Conservation (phyloP, 495 filamentous ascomycete species). For the Jackrogersella multiformis region DNA sequence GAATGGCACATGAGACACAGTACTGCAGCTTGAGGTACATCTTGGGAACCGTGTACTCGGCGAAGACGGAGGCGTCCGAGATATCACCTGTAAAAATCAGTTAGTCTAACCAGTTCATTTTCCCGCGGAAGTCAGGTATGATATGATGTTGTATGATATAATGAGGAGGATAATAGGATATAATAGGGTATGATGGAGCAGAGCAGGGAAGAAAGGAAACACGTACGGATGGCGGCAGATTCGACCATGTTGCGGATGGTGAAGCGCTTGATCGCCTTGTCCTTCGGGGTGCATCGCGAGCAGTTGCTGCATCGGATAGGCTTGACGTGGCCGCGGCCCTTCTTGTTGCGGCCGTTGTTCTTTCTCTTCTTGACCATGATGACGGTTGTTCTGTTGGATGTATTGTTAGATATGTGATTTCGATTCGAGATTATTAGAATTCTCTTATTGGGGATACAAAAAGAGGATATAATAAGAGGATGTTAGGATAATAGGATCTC, state of each 20-base stretch:
- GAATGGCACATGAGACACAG: conserved; percentile 99
- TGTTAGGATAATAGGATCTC: neutral
- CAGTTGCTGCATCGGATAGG: conserved; percentile 99
- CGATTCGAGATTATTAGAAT: neutral
- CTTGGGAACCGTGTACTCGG: conserved; percentile 99
- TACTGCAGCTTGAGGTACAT: conserved; percentile 99
- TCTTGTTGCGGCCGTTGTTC: conserved; percentile 99
- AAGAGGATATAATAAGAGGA: neutral
- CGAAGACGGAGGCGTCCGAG: conserved; percentile 98
- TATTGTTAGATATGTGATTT: conserved; percentile 36
- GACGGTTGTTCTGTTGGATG: conserved; percentile 62
- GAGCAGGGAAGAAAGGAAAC: conserved; percentile 26
- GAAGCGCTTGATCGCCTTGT: conserved; percentile 99
- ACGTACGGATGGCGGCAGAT: conserved; percentile 98
- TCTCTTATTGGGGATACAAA: neutral
- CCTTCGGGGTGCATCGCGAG: conserved; percentile 99
- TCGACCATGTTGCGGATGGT: conserved; percentile 99
- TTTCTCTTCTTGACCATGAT: conserved; percentile 99
- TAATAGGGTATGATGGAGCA: neutral
- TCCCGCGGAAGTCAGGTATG: too few species aligned
- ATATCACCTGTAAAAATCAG: conserved; percentile 83
- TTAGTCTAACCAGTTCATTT: neutral
- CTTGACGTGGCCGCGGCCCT: conserved; percentile 99
- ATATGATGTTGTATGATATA: neutral
- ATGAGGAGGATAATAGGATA: neutral